phyloP scores from a whole-genome alignment of 2,329 filamentous ascomycete species.

The Cryoendolithus antarcticus region DNA sequence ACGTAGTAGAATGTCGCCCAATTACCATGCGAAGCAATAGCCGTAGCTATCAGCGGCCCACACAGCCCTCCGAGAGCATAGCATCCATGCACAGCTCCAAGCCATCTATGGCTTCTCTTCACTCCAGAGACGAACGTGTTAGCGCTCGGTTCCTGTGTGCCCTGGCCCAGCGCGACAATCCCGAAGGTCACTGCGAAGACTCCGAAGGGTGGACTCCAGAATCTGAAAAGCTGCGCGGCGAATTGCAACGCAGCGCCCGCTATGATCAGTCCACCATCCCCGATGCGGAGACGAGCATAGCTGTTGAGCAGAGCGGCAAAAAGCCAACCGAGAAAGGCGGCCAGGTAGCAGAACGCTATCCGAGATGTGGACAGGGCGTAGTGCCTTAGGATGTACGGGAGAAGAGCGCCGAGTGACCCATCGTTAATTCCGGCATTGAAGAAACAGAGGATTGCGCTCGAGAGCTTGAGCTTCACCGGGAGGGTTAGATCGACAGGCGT shows the following conservation, averaged over 20 bases:
- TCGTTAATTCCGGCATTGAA: conserved; percentile 55
- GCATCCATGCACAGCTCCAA: conserved; percentile 9
- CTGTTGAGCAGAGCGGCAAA: conserved; percentile 46
- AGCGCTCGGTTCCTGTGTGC: conserved; percentile 50
- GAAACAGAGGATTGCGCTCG: conserved; percentile 33
- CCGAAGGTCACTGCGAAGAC: conserved; percentile 48
- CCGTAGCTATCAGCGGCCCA: conserved; percentile 9
- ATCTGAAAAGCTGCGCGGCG: conserved; percentile 40
- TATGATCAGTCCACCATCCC: conserved; percentile 44
- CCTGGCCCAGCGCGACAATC: conserved; percentile 46
- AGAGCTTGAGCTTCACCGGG: too few relatives aligned
- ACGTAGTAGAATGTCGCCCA: conserved; percentile 11
- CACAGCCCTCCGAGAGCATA: conserved; percentile 10
- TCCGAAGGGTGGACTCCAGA: conserved; percentile 45
- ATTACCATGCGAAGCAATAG: conserved; percentile 6
- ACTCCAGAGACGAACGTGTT: conserved; percentile 43
- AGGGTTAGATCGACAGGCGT: too few relatives aligned
- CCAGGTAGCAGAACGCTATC: conserved; percentile 1
- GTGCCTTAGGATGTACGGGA: conserved; percentile 49
- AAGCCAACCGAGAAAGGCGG: conserved; percentile 48
- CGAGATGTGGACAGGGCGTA: conserved; percentile 39
- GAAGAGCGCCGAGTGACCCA: conserved; percentile 49
- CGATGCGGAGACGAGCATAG: conserved; percentile 39
- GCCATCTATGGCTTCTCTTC: conserved; percentile 9
- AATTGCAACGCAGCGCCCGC: conserved; percentile 46